phyloP scores from a whole-genome alignment of 129 eudicot genomes.

The Tagetes patula region DNA sequence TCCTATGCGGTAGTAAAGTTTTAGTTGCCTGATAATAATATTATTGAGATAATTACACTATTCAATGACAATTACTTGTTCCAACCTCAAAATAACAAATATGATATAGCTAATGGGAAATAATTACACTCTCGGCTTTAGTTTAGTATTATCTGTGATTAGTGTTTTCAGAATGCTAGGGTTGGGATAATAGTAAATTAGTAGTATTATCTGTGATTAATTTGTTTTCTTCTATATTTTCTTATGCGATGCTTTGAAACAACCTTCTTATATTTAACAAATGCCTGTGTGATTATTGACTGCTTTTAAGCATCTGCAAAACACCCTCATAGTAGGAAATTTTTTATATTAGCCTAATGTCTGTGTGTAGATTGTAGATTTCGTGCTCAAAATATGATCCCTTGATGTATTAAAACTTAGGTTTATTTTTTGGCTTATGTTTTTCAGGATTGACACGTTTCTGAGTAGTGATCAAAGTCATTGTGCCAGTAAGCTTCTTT shows the following conservation, averaged over 20 bases:
- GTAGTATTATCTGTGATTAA: background rate
- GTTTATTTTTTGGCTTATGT: slow-evolving; percentile 18
- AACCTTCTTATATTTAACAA: background rate
- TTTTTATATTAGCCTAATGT: background rate
- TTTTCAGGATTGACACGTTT: slow-evolving; percentile 76
- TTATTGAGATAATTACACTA: background rate
- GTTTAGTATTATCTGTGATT: background rate
- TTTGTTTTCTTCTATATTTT: background rate
- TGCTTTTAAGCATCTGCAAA: slow-evolving; percentile 6
- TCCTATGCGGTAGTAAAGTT: slow-evolving; percentile 9
- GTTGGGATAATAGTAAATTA: background rate
- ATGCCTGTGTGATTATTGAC: slow-evolving; percentile 15
- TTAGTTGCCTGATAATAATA: slow-evolving; percentile 19
- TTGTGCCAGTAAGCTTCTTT: slow-evolving; percentile 84
- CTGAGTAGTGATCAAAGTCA: slow-evolving; percentile 87
- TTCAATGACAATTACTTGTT: slow-evolving; percentile 12
- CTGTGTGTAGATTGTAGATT: slow-evolving; percentile 5
- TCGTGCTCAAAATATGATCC: slow-evolving; percentile 3
- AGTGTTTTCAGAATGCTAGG: background rate
- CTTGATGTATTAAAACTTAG: background rate
- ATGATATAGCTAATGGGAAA: slow-evolving; percentile 1
- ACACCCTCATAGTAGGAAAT: slow-evolving; percentile 1
- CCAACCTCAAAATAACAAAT: slow-evolving; percentile 4
- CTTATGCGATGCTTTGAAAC: background rate
- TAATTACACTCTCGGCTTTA: background rate